Conservation (phyloP, 1,284 basidiomycete genomes). For the Ustilago hordei region DNA sequence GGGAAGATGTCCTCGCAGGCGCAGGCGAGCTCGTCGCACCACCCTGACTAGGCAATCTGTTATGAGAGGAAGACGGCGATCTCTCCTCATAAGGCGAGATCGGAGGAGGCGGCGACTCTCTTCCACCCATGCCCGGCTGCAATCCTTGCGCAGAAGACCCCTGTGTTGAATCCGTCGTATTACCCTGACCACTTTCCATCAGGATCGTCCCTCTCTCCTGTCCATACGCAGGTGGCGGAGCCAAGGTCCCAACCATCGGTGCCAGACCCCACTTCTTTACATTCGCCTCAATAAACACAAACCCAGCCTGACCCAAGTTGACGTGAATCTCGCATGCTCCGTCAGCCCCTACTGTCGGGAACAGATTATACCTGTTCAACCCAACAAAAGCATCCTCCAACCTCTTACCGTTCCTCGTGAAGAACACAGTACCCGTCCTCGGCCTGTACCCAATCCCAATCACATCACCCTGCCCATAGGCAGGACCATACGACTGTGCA, state of each 20-base stretch:
- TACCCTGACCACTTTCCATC: constrained; percentile 62
- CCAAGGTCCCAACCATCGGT: constrained; percentile 68
- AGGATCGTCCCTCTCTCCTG: constrained; percentile 69
- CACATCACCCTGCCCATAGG: constrained; percentile 82
- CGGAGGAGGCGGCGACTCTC: constrained; percentile 44
- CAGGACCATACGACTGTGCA: constrained; percentile 83
- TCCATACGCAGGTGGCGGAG: constrained; percentile 68
- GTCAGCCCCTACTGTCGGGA: constrained; percentile 67
- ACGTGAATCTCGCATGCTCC: constrained; percentile 67
- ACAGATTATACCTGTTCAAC: constrained; percentile 65
- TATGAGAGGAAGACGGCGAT: constrained; percentile 32
- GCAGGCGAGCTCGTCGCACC: constrained; percentile 18
- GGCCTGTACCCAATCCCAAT: constrained; percentile 68
- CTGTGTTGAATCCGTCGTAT: constrained; percentile 26
- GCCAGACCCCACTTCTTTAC: constrained; percentile 69
- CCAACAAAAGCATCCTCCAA: constrained; percentile 68
- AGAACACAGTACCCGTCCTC: constrained; percentile 67
- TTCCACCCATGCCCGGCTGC: constrained; percentile 1
- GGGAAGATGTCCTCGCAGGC: constrained; percentile 34
- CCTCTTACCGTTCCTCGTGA: constrained; percentile 68
- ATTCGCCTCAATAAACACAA: constrained; percentile 69
- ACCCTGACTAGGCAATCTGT: constrained; percentile 1
- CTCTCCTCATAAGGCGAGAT: constrained; percentile 52
- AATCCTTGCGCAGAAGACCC: constrained; percentile 1
- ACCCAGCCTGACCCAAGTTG: constrained; percentile 69